Base-by-base conservation (phyloP, 371 early-diverging fungal species). In the Haplosporangium sp. region DNA sequence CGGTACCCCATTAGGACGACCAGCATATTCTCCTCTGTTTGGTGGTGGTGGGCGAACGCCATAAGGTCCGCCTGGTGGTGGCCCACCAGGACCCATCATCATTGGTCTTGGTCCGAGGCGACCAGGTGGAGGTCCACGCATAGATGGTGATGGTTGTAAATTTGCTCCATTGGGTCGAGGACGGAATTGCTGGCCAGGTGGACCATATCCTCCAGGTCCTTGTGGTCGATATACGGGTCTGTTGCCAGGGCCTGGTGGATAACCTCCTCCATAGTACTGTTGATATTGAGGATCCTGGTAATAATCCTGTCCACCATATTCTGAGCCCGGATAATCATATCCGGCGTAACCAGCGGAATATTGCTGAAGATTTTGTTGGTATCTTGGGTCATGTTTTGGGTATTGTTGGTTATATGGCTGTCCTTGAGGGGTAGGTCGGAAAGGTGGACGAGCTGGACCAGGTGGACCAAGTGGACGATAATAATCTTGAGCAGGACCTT, bases 101-200 rank as follows among this genome's bases (percentile, higher is more conserved):
- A 62, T 62, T 17, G 76, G 76, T 27, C 66, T 66, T 57, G 82
- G 74, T n/a, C 72, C 72, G 10, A 76, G 69, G 11, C 77, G 67
- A n/a, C 77, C 72, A 27, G 55, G 55, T 56, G 82, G 72, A 38
- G 76, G 70, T n/a, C 83, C 77, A 19, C 83, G 63, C 48, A 81
- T 71, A 2, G 82, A 81, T 3, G 82, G 82, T 11, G 75, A 74
- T 0, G 71, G 50, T 27, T 71, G 65, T 37, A 81, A 19, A 45
- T 79, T 74, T 2, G 81, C 77, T 4, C 77, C 77, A 40, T 58
- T 68, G 19, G 71, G 72, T 6, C 67, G 40, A 61, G 44, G 50
- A 53, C 50, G 53, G 10, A 53, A 69, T 4, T 62, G 50, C 52
- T 60, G 69, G 13, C 63, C 67, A 56, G 65, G 61, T 15, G 70